Evolutionary conservation across 768 basidiomycete genomes (phyloP).

Genomic region (Mycena belliarum): DNA sequence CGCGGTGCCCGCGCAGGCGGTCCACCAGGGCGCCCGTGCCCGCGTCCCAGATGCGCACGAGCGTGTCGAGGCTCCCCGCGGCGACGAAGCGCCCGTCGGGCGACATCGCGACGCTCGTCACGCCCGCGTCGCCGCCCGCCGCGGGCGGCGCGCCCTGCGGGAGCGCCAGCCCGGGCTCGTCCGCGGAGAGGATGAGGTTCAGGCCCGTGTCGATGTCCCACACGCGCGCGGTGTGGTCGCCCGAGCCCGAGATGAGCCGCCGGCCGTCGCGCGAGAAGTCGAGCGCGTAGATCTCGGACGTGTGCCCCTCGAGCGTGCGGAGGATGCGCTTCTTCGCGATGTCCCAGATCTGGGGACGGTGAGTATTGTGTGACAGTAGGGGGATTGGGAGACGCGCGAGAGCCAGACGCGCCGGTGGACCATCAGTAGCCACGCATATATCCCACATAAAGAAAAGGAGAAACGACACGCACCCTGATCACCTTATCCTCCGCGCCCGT

Average conservation of each 20-base stretch:
- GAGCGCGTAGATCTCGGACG: slow-evolving; percentile 91
- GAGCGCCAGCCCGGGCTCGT: background rate
- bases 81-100: slow-evolving; percentile 57
- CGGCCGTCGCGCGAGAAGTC: slow-evolving; percentile 80
- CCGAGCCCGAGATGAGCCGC: slow-evolving; percentile 79
- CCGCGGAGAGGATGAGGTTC: slow-evolving; percentile 22
- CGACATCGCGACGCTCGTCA: slow-evolving; percentile 63
- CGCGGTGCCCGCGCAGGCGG: slow-evolving; percentile 73
- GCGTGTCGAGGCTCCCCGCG: slow-evolving; percentile 49
- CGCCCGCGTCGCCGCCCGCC: slow-evolving; percentile 44
- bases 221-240: slow-evolving; percentile 42
- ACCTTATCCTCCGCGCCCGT: slow-evolving; percentile 95
- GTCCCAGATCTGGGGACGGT: slow-evolving; percentile 72
- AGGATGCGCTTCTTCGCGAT: slow-evolving; percentile 74
- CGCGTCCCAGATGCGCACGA: slow-evolving; percentile 72
- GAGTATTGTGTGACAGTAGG: background rate
- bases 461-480: slow-evolving; percentile 65
- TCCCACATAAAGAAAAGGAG: too few species aligned
- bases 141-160: background rate
- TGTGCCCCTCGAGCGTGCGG: slow-evolving; percentile 78
- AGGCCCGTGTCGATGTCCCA: slow-evolving; percentile 29
- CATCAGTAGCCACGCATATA: too few species aligned
- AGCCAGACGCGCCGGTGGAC: too few species aligned
- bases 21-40: slow-evolving; percentile 62
- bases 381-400: too few species aligned